These are phyloP conservation scores for Polyplosphaeria fusca DNA, from an alignment of 495 filamentous ascomycete species.

Conservation along the genomic window DNA sequence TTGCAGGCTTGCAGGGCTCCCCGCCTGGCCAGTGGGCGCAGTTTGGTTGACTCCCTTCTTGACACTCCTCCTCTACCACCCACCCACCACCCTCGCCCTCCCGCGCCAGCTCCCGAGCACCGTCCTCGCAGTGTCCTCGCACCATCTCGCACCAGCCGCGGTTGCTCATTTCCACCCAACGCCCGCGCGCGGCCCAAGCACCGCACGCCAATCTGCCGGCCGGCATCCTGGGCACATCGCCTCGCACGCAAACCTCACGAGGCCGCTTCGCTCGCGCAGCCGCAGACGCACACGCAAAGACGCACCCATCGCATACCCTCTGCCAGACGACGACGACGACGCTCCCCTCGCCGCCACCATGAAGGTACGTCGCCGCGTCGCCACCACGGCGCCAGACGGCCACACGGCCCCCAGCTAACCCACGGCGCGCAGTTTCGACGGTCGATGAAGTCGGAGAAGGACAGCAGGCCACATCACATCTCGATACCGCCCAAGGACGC, in stretches of 20 bases:
- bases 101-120: neutral
- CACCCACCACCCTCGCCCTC: neutral
- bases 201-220: slow-evolving; percentile 13
- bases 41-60: neutral
- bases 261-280: neutral
- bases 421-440: slow-evolving; percentile 39
- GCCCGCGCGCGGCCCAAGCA: slow-evolving; percentile 17
- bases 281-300: neutral
- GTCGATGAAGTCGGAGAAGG: slow-evolving; percentile 41
- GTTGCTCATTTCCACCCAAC: slow-evolving; percentile 15
- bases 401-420: slow-evolving; percentile 12
- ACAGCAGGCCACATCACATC: slow-evolving; percentile 68
- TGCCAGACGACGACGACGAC: neutral
- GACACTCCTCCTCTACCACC: neutral
- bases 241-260: slow-evolving; percentile 1
- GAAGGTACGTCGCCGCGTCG: slow-evolving; percentile 30
- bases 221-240: neutral
- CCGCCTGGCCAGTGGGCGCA: neutral
- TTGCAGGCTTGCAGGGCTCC: neutral
- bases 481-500: slow-evolving; percentile 90
- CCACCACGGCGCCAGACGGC: neutral
- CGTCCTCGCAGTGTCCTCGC: neutral
- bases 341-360: slow-evolving; percentile 8
- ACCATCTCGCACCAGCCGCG: too few relatives aligned
- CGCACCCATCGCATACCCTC: slow-evolving; percentile 10